These are phyloP conservation scores for Fusarium verticillioides DNA, from an alignment of 2,329 filamentous ascomycete genomes.

Conservation along the genomic window DNA sequence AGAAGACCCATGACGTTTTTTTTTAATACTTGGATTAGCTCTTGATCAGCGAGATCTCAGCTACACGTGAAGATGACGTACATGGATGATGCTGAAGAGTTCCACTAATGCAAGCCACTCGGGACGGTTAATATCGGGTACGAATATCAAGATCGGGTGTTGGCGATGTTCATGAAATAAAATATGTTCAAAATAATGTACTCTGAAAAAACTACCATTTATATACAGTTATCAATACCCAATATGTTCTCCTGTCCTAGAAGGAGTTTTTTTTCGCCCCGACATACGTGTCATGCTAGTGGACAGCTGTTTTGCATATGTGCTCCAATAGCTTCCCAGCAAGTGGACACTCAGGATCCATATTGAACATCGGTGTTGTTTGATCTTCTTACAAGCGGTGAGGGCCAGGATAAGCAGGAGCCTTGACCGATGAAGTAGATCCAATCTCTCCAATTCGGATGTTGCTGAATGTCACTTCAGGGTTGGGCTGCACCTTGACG, in stretches of 20 bases:
- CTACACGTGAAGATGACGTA: constrained; percentile 17
- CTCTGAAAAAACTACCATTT: background rate
- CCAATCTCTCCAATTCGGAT: constrained; percentile 71
- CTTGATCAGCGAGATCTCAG: constrained; percentile 1
- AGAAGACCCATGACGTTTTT: constrained; percentile 29
- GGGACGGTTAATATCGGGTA: background rate
- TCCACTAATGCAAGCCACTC: constrained; percentile 12
- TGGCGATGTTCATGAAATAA: background rate
- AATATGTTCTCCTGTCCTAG: background rate
- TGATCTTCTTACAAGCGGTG: constrained; percentile 1
- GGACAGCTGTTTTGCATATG: constrained; percentile 27
- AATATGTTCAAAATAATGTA: background rate
- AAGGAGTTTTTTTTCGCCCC: constrained; percentile 6
- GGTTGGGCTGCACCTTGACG: constrained; percentile 56
- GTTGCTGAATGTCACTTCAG: constrained; percentile 65
- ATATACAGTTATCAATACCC: background rate
- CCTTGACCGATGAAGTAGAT: constrained; percentile 50
- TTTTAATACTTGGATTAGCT: background rate
- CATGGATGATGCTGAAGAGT: background rate
- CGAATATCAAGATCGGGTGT: background rate
- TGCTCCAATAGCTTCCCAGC: constrained; percentile 11
- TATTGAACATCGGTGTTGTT: constrained; percentile 1
- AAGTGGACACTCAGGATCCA: constrained; percentile 10
- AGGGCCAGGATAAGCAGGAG: constrained; percentile 6
- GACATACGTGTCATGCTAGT: constrained; percentile 25